Percentiles rank a stretch among this genome's conserved stretches.
These are phyloP conservation scores for Gamsiella multidivaricata DNA, from an alignment of 192 early-diverging fungal genomes.

Conservation along the genomic window DNA sequence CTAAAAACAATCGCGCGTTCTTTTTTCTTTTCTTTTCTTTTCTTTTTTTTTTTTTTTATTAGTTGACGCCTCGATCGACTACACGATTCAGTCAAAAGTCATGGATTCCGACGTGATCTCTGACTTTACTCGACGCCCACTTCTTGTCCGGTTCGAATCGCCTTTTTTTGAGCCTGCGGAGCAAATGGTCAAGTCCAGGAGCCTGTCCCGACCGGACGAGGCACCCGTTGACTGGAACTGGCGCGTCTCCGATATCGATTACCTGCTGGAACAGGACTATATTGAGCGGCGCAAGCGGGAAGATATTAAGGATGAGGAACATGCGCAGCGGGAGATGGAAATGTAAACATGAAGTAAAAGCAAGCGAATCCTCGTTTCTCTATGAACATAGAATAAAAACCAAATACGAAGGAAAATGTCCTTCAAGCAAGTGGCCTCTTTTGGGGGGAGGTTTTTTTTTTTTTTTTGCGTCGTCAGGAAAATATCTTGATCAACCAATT, in stretches of 20 bases:
- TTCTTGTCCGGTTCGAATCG: constrained; percentile 60
- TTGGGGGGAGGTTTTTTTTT: too few species aligned
- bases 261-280: constrained; percentile 61
- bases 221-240: constrained; percentile 60
- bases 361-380: too few species aligned
- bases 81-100: constrained; percentile 31
- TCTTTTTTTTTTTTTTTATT: not conserved
- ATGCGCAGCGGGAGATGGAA: constrained; percentile 51
- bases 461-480: too few species aligned
- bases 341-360: constrained; percentile 10
- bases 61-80: constrained; percentile 50
- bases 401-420: too few species aligned
- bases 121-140: constrained; percentile 57
- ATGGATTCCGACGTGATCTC: constrained; percentile 48
- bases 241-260: constrained; percentile 63
- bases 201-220: constrained; percentile 47
- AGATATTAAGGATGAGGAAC: constrained; percentile 44
- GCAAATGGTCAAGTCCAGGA: constrained; percentile 57
- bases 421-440: too few species aligned
- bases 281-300: constrained; percentile 30
- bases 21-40: not conserved
- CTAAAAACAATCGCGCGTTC: too few species aligned
- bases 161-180: constrained; percentile 65
- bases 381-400: not conserved
- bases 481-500: too few species aligned